These are phyloP conservation scores for Amauroascus niger DNA, from an alignment of 2,329 filamentous ascomycete species.

Conservation along the genomic window DNA sequence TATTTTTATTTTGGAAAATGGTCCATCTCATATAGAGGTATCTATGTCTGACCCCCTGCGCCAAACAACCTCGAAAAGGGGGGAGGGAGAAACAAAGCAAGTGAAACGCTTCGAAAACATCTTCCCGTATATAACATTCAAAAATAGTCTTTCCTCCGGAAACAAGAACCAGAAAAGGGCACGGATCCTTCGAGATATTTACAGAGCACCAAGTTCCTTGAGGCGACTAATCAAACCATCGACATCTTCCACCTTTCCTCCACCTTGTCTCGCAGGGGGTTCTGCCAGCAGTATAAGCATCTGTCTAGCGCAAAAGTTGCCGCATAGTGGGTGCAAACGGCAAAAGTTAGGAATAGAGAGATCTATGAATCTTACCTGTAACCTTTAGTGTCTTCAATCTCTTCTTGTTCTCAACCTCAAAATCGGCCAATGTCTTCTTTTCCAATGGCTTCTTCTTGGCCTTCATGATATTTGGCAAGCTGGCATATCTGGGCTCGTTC, in stretches of 20 bases:
- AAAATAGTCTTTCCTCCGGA: slow-evolving; percentile 3
- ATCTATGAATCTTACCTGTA: slow-evolving; percentile 45
- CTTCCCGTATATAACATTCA: slow-evolving; percentile 2
- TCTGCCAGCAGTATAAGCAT: slow-evolving; percentile 44
- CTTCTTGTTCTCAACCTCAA: slow-evolving; percentile 62
- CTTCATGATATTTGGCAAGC: slow-evolving; percentile 98
- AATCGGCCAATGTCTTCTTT: slow-evolving; percentile 79
- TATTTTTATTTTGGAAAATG: not conserved
- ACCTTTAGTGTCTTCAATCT: slow-evolving; percentile 87
- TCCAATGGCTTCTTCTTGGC: slow-evolving; percentile 99
- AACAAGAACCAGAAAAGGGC: not conserved
- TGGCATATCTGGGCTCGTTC: slow-evolving; percentile 92
- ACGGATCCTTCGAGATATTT: slow-evolving; percentile 22
- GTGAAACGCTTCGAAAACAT: slow-evolving; percentile 2
- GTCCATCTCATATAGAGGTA: not conserved
- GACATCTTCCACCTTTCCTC: slow-evolving; percentile 94
- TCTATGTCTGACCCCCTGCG: not conserved
- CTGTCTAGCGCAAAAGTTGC: not conserved
- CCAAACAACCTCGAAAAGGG: not conserved
- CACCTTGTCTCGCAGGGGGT: slow-evolving; percentile 76
- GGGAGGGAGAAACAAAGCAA: not conserved
- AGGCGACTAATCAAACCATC: slow-evolving; percentile 87
- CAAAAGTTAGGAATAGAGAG: not conserved
- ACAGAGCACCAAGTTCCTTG: slow-evolving; percentile 91
- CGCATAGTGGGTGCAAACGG: not conserved